Evolutionary conservation across 2,329 filamentous ascomycete genomes (phyloP).

Genomic region (Simplicillium aogashimaense): DNA sequence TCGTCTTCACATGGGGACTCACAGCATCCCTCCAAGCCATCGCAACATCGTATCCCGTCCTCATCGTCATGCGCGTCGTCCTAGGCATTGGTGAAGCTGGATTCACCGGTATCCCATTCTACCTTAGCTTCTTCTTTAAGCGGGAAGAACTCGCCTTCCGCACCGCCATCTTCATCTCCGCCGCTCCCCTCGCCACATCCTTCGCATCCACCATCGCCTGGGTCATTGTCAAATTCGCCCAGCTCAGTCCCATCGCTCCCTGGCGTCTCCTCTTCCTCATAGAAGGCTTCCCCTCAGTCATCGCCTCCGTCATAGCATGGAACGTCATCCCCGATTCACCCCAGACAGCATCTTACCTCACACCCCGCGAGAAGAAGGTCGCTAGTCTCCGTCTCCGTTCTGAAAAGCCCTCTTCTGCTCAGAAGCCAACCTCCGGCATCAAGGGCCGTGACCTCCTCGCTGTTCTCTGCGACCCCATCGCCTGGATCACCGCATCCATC

Average conservation of each 20-base stretch:
- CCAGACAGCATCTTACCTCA: conserved; percentile 53
- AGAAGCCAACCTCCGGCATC: conserved; percentile 26
- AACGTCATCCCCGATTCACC: conserved; percentile 68
- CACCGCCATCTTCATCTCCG: conserved; percentile 80
- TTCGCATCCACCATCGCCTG: conserved; percentile 71
- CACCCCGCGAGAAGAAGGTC: conserved; percentile 54
- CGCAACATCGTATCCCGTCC: conserved; percentile 51
- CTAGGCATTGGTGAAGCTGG: conserved; percentile 57
- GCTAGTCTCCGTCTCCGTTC: conserved; percentile 57
- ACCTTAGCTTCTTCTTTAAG: conserved; percentile 55
- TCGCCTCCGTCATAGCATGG: conserved; percentile 68
- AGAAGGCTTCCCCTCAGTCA: conserved; percentile 74
- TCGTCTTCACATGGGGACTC: conserved; percentile 72
- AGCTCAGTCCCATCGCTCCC: conserved; percentile 58
- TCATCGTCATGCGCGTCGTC: conserved; percentile 44
- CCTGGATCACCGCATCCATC: conserved; percentile 70
- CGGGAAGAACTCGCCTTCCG: conserved; percentile 70
- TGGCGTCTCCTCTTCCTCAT: conserved; percentile 81
- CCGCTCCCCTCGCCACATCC: conserved; percentile 70
- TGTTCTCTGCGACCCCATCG: conserved; percentile 55
- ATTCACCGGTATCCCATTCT: conserved; percentile 54
- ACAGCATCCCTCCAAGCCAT: conserved; percentile 64
- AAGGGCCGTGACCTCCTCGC: conserved; percentile 46
- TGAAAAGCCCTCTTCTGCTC: conserved; percentile 23
- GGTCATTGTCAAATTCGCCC: conserved; percentile 62